phyloP scores from a whole-genome alignment of 2,329 filamentous ascomycete species.

The Beauveria asiatica region DNA sequence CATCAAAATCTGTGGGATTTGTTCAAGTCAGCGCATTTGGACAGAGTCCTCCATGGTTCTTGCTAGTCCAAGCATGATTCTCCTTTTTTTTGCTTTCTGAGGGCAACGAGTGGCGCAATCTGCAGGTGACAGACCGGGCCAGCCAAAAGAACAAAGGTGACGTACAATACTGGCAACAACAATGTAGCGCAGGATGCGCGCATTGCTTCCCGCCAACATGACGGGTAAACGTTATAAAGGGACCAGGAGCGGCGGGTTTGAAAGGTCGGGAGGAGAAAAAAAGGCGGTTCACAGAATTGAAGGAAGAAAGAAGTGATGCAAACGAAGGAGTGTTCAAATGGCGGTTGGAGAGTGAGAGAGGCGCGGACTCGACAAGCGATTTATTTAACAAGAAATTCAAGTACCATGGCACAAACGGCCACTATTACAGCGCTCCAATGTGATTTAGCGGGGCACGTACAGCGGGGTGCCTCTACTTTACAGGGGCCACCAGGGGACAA shows the following conservation, averaged over 20 bases:
- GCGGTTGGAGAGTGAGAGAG: background rate
- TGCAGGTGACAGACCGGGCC: constrained; percentile 11
- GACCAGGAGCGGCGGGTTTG: background rate
- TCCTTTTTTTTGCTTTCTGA: background rate
- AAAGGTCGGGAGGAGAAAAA: background rate
- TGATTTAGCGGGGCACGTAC: background rate
- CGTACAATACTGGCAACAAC: constrained; percentile 78
- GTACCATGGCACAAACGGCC: background rate
- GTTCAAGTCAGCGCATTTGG: constrained; percentile 13
- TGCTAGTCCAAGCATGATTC: background rate
- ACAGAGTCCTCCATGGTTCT: background rate
- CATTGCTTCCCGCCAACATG: constrained; percentile 57
- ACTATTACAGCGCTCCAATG: background rate
- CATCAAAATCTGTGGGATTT: constrained; percentile 44
- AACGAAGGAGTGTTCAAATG: background rate
- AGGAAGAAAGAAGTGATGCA: background rate
- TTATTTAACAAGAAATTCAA: no score
- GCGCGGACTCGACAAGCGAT: background rate
- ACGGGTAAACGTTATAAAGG: constrained; percentile 7
- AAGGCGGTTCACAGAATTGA: background rate
- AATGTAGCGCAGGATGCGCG: constrained; percentile 69
- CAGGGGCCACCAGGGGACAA: background rate
- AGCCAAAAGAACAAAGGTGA: constrained; percentile 16
- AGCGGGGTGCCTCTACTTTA: background rate
- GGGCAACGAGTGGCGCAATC: background rate